A percentile compares a stretch with the other conserved stretches of the same genome.
Conservation (phyloP, 2,329 filamentous ascomycete species). For the Metarhizium guizhouense region DNA sequence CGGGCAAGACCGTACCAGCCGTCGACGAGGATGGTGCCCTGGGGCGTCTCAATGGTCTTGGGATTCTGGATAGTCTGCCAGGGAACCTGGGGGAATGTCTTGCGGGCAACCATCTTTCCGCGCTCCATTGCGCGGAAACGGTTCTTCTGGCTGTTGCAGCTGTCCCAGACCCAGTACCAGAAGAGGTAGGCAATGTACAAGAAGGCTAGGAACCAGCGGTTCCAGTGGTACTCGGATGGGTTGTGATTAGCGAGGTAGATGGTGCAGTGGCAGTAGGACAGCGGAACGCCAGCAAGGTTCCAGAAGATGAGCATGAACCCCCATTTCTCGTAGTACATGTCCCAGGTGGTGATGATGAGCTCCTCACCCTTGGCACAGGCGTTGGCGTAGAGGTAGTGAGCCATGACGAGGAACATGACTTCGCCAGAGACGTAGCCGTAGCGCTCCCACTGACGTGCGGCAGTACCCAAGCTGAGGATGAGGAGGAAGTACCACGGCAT, state of each 20-base stretch:
- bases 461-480: slow-evolving; percentile 65
- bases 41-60: slow-evolving; percentile 62
- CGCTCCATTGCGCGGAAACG: slow-evolving; percentile 75
- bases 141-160: slow-evolving; percentile 89
- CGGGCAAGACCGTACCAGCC: slow-evolving; percentile 76
- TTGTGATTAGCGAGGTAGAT: slow-evolving; percentile 81
- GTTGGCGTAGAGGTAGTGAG: slow-evolving; percentile 86
- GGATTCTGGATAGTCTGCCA: slow-evolving; percentile 80
- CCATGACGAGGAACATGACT: slow-evolving; percentile 75
- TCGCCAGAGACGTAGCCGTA: slow-evolving; percentile 85
- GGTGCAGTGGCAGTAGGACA: slow-evolving; percentile 90
- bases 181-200: slow-evolving; percentile 68
- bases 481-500: slow-evolving; percentile 89
- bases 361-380: slow-evolving; percentile 90
- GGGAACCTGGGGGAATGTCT: slow-evolving; percentile 82
- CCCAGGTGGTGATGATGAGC: slow-evolving; percentile 80
- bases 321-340: slow-evolving; percentile 97
- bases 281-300: slow-evolving; percentile 85
- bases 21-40: slow-evolving; percentile 70
- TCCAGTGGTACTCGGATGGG: slow-evolving; percentile 69
- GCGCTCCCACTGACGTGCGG: slow-evolving; percentile 71
- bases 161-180: slow-evolving; percentile 89
- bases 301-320: slow-evolving; percentile 98
- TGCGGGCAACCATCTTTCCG: slow-evolving; percentile 60
- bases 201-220: slow-evolving; percentile 53